These are phyloP conservation scores for Alliaria petiolata DNA, from an alignment of 345 rosid species.

Conservation along the genomic window DNA sequence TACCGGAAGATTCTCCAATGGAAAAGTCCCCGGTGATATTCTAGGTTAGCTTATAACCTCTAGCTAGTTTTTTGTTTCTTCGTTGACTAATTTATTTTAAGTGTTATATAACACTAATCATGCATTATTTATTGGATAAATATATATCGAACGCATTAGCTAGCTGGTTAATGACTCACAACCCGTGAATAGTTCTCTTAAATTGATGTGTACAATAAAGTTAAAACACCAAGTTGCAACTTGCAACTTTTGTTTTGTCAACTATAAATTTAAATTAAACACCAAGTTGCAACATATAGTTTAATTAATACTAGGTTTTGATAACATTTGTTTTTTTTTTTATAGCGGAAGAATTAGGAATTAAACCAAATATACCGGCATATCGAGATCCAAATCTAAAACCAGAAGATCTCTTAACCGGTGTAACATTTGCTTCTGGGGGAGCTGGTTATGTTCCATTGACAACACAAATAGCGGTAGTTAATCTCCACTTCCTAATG, in stretches of 20 bases:
- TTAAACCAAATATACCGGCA: constrained; percentile 50
- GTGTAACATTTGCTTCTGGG: constrained; percentile 71
- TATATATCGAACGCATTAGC: not conserved
- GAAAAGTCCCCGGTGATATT: constrained; percentile 70
- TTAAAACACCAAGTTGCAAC: not conserved
- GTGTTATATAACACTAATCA: not conserved
- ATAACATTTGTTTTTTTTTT: not conserved
- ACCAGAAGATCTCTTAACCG: constrained; percentile 53
- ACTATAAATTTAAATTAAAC: not conserved
- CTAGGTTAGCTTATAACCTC: constrained; percentile 38
- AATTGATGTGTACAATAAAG: not conserved
- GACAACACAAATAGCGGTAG: constrained; percentile 41
- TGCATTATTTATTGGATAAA: not conserved
- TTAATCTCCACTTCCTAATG: not conserved
- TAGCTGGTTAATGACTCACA: not conserved
- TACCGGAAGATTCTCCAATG: constrained; percentile 76
- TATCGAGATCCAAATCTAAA: constrained; percentile 47
- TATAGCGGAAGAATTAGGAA: constrained; percentile 46
- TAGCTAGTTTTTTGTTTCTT: not conserved
- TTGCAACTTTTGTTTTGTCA: not conserved
- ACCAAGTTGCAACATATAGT: not conserved
- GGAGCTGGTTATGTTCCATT: constrained; percentile 56
- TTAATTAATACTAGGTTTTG: not conserved
- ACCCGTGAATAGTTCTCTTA: not conserved
- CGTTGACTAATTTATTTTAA: not conserved